Base-by-base conservation (phyloP, 2,329 filamentous ascomycete species). In the Alternaria postmessia region DNA sequence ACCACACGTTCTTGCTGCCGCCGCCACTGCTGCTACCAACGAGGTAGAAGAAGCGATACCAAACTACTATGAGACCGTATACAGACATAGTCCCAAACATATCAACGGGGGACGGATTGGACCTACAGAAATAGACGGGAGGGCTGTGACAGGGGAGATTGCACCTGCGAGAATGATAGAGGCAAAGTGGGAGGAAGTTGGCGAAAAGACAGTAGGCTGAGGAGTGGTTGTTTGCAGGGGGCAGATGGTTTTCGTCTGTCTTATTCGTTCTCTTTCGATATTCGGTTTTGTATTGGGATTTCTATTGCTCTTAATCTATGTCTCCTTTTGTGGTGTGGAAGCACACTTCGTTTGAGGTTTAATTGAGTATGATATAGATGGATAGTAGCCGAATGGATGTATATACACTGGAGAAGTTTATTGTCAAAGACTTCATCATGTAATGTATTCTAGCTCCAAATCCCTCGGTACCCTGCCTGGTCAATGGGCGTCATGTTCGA, bases 11-110 rank as follows among this genome's bases (percentile, higher is more conserved):
- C 47, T 34, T 22, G 34, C 47, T 5, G 9, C 46, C 3, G 46
- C 28, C 2, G 5, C 18, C 16, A 9, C n/a, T 8, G 7, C n/a
- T 16, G 28, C 32, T 16, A 9, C 18, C n/a, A 26, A 16, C 11
- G 41, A n/a, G 7, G 16, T 12, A 18, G 44, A 32, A 30, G 28
- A 20, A 32, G 46, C 16, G 42, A 46, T 54, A 39, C 56, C 56
- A 14, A 61, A 43, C 22, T 61, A 61, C 32, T 61, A 46, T 20
- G 59, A 61, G 18, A 43, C 30, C 3, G 43, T 61, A 43, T 51
- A 42, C 22, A 53, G 38, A 30, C 38, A 26, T 6, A n/a, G 18
- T 32, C 26, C 38, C 24, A 32, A 32, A 7, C 51, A 53, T 24
- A 30, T 53, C 26, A 53, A 53, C 24, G 51, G 26, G 26, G 22